A percentile compares a stretch with the other conserved stretches of the same genome.
phyloP scores from a whole-genome alignment of 225 moss, liverwort and hornwort genomes.

The Lunularia cruciata region DNA sequence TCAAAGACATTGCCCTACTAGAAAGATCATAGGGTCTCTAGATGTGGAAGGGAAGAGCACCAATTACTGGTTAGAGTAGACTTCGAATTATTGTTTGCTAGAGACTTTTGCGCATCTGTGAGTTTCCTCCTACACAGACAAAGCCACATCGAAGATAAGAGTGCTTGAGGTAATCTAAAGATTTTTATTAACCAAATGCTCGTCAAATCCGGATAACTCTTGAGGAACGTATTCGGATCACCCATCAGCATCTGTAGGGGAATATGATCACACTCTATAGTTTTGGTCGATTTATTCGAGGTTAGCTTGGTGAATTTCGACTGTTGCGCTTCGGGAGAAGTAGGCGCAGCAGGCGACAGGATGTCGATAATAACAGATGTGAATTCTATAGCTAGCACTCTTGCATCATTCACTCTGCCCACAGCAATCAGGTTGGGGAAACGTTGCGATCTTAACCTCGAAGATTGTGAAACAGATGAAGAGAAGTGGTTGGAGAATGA shows the following conservation, averaged over 20 bases:
- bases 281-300: neutral
- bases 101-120: neutral
- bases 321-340: slow-evolving; percentile 7
- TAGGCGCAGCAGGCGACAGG: slow-evolving; percentile 6
- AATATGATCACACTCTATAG: slow-evolving; percentile 12
- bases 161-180: neutral
- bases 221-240: no score
- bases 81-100: neutral
- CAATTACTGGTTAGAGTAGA: neutral
- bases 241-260: neutral
- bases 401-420: slow-evolving; percentile 13
- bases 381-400: neutral
- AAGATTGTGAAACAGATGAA: slow-evolving; percentile 8
- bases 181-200: neutral
- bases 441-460: slow-evolving; percentile 3
- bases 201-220: neutral
- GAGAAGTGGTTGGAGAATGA: slow-evolving; percentile 10
- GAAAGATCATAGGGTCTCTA: neutral
- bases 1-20: neutral
- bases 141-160: neutral
- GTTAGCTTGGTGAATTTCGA: slow-evolving; percentile 7
- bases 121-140: neutral
- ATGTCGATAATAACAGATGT: neutral
- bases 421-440: slow-evolving; percentile 2
- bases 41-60: neutral